phyloP scores from a whole-genome alignment of 2,329 filamentous ascomycete genomes.

The Sphaerulina vaccinii region DNA sequence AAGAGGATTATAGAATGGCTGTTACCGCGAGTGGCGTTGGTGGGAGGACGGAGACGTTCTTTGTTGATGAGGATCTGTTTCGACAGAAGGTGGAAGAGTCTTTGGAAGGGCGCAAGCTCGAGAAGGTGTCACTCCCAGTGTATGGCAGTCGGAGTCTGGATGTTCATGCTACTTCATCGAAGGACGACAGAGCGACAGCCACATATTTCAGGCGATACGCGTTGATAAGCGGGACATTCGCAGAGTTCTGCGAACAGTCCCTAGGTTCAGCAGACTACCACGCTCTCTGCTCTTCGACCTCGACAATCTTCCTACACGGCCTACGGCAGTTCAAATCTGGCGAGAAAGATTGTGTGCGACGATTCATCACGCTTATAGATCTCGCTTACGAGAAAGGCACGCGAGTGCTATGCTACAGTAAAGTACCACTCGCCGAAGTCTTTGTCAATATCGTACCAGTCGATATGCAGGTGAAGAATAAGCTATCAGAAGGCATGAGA shows the following conservation, averaged over 20 bases:
- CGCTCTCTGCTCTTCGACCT: slow-evolving; percentile 51
- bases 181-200: not conserved
- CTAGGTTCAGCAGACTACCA: slow-evolving; percentile 78
- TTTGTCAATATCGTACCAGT: slow-evolving; percentile 30
- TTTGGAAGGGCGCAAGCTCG: slow-evolving; percentile 2
- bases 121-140: slow-evolving; percentile 21
- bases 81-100: slow-evolving; percentile 10
- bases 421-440: slow-evolving; percentile 26
- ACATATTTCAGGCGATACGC: slow-evolving; percentile 1
- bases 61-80: slow-evolving; percentile 17
- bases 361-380: slow-evolving; percentile 75
- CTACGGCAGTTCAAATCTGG: slow-evolving; percentile 20
- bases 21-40: slow-evolving; percentile 33
- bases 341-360: slow-evolving; percentile 58
- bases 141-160: slow-evolving; percentile 25
- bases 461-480: slow-evolving; percentile 15
- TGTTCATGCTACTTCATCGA: slow-evolving; percentile 10
- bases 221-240: slow-evolving; percentile 56
- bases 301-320: slow-evolving; percentile 25
- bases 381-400: slow-evolving; percentile 74
- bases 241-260: slow-evolving; percentile 59
- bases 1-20: slow-evolving; percentile 60
- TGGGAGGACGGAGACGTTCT: slow-evolving; percentile 40
- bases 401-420: slow-evolving; percentile 54
- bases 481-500: slow-evolving; percentile 21